phyloP scores from a whole-genome alignment of 768 basidiomycete species.

The Krasilnikovozyma curviuscula region DNA sequence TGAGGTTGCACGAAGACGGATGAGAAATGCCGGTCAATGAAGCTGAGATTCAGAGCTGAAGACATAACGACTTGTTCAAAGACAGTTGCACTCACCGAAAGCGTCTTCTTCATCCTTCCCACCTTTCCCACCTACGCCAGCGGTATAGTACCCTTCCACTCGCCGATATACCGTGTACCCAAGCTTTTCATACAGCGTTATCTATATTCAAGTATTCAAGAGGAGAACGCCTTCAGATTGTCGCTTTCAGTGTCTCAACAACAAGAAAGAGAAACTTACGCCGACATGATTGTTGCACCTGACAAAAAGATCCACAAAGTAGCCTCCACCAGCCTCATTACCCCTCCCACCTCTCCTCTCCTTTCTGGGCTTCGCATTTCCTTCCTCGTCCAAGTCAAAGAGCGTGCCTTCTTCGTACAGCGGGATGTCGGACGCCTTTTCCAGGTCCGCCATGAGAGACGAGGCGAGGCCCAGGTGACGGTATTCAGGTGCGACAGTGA shows the following conservation, averaged over 20 bases:
- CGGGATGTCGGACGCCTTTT: slow-evolving; percentile 43
- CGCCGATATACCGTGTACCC: slow-evolving; percentile 84
- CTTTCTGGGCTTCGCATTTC: too few relatives aligned
- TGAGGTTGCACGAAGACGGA: not conserved
- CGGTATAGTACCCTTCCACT: slow-evolving; percentile 82
- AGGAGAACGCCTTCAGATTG: slow-evolving; percentile 58
- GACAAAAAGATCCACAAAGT: slow-evolving; percentile 30
- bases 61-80: not conserved
- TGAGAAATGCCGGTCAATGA: slow-evolving; percentile 6
- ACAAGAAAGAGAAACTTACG: not conserved
- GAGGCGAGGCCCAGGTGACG: slow-evolving; percentile 70
- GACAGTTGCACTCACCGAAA: slow-evolving; percentile 43
- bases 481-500: slow-evolving; percentile 86
- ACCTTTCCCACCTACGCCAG: slow-evolving; percentile 51
- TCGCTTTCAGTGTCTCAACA: not conserved
- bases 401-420: slow-evolving; percentile 32
- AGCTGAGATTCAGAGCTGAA: slow-evolving; percentile 17
- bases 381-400: not conserved
- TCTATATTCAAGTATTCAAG: slow-evolving; percentile 67
- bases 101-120: slow-evolving; percentile 73
- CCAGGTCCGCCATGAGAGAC: slow-evolving; percentile 69
- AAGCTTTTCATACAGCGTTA: slow-evolving; percentile 75
- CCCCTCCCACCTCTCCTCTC: too few relatives aligned
- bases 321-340: too few relatives aligned
- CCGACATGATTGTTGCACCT: slow-evolving; percentile 36